Conservation (phyloP, 2,329 filamentous ascomycete genomes). For the Fusarium duplospermum region DNA sequence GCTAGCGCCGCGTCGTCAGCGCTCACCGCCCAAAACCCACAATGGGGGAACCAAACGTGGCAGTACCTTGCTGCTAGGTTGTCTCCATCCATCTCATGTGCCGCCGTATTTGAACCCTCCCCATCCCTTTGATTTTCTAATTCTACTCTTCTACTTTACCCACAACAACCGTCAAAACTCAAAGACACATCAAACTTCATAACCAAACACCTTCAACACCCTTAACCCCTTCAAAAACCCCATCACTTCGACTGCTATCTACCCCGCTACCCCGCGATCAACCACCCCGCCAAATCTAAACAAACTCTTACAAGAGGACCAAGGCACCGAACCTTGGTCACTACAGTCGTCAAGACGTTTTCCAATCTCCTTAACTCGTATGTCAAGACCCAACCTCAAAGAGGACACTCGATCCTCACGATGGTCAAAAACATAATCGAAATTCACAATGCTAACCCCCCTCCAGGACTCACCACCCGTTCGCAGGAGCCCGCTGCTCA, state of each 20-base stretch:
- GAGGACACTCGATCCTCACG: neutral
- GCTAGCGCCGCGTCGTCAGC: constrained; percentile 38
- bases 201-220: constrained; percentile 7
- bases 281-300: constrained; percentile 37
- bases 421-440: neutral
- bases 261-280: constrained; percentile 41
- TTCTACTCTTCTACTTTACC: constrained; percentile 27
- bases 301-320: constrained; percentile 55
- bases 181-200: constrained; percentile 6
- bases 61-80: constrained; percentile 15
- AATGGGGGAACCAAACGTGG: constrained; percentile 9
- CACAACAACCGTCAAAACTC: constrained; percentile 22
- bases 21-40: constrained; percentile 38
- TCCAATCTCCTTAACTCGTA: constrained; percentile 98
- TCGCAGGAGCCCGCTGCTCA: constrained; percentile 95
- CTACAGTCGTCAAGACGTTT: constrained; percentile 88
- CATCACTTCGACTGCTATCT: constrained; percentile 28
- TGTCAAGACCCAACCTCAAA: constrained; percentile 51
- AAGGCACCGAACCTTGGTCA: constrained; percentile 68
- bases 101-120: constrained; percentile 38
- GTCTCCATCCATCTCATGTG: neutral
- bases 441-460: constrained; percentile 41
- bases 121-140: constrained; percentile 15
- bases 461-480: constrained; percentile 88
- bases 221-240: constrained; percentile 11